phyloP scores from a whole-genome alignment of 257 asterid species.

The Plantago major region DNA sequence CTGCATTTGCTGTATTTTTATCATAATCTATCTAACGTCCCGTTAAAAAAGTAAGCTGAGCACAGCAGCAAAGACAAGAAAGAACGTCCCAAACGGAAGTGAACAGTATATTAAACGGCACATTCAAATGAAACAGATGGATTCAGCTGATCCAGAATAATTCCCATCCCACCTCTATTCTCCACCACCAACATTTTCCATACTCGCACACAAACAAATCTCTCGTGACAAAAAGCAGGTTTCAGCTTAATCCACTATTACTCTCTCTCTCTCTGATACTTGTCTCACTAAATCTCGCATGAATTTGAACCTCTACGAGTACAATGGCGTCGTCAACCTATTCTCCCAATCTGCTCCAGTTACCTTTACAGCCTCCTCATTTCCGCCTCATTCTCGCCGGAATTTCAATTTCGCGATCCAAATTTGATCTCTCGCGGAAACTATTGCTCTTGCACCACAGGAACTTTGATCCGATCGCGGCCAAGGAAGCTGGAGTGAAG shows the following conservation, averaged over 20 bases:
- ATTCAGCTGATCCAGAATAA: slow-evolving; percentile 29
- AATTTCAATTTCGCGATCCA: slow-evolving; percentile 41
- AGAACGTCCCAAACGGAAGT: background rate
- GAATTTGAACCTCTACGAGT: slow-evolving; percentile 10
- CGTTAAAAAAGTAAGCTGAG: too few species aligned
- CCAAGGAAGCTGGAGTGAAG: slow-evolving; percentile 33
- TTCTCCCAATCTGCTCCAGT: slow-evolving; percentile 43
- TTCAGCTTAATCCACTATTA: too few species aligned
- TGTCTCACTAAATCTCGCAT: slow-evolving; percentile 10
- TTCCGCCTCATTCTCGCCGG: slow-evolving; percentile 47
- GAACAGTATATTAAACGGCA: background rate
- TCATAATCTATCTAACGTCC: too few species aligned
- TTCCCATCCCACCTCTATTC: slow-evolving; percentile 6
- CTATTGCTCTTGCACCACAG: slow-evolving; percentile 29
- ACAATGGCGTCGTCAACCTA: slow-evolving; percentile 41
- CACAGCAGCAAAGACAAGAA: too few species aligned
- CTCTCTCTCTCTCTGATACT: slow-evolving; percentile 4
- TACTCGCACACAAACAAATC: slow-evolving; percentile 14
- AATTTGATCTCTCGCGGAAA: slow-evolving; percentile 29
- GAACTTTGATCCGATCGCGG: slow-evolving; percentile 36
- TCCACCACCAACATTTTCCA: slow-evolving; percentile 31
- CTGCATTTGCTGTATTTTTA: too few species aligned
- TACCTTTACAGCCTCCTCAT: slow-evolving; percentile 46
- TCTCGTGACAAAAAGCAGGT: too few species aligned
- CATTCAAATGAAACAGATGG: slow-evolving; percentile 16